phyloP scores from a whole-genome alignment of 2,329 filamentous ascomycete genomes.

The Colletotrichum sp. region DNA sequence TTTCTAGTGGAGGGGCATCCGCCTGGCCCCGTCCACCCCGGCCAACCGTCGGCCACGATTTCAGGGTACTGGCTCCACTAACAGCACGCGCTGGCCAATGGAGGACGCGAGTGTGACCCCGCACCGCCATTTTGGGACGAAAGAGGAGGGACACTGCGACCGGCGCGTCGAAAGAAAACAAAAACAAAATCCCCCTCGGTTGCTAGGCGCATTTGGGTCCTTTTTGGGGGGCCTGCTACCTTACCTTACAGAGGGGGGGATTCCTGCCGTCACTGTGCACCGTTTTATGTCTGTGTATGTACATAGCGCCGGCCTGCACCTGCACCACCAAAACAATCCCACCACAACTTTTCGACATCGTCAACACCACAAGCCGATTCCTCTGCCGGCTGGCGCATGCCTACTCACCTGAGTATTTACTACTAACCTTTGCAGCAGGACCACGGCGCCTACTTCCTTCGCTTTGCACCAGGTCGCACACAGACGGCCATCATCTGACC shows the following conservation, averaged over 20 bases:
- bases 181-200: conserved; percentile 26
- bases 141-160: neutral
- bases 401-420: neutral
- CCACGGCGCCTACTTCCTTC: neutral
- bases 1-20: conserved; percentile 11
- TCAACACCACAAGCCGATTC: neutral
- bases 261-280: neutral
- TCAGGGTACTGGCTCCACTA: neutral
- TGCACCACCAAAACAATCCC: neutral
- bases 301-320: neutral
- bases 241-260: neutral
- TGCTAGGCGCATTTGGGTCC: conserved; percentile 26
- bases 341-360: neutral
- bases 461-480: neutral
- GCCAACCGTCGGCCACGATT: neutral
- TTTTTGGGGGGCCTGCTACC: neutral
- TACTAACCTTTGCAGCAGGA: neutral
- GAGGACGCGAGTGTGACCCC: neutral
- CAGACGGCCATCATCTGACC: neutral
- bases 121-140: neutral
- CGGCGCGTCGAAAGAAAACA: conserved; percentile 35
- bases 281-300: neutral
- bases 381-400: neutral
- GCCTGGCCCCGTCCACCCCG: neutral
- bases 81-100: neutral